These are phyloP conservation scores for Colletotrichum aenigma DNA, from an alignment of 2,329 filamentous ascomycete genomes.

Conservation along the genomic window DNA sequence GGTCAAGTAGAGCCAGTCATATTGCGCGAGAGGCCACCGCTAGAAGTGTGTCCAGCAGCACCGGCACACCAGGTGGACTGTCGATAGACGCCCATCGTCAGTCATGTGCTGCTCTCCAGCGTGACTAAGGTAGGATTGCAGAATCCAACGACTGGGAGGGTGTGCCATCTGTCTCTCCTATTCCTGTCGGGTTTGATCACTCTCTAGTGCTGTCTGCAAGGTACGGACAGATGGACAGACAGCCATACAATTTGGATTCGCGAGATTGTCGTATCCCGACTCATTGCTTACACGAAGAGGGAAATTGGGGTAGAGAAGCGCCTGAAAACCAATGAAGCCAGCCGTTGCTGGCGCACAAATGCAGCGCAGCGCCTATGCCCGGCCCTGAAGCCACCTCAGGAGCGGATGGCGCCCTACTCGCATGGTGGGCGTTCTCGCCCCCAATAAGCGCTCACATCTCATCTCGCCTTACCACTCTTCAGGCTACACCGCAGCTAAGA, in stretches of 20 bases:
- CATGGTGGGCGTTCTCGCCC: not conserved
- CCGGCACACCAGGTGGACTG: not conserved
- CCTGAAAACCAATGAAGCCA: not conserved
- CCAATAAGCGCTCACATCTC: constrained; percentile 12
- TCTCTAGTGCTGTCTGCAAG: not conserved
- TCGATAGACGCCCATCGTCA: not conserved
- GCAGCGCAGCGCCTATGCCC: not conserved
- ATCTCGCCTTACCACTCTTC: not conserved
- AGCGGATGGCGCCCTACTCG: not conserved
- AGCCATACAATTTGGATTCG: not conserved
- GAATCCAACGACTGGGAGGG: not conserved
- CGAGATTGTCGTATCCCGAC: constrained; percentile 1
- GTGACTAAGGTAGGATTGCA: not conserved
- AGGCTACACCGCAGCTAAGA: not conserved
- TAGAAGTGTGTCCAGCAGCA: not conserved
- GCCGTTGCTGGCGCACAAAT: not conserved
- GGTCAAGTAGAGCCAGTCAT: not conserved
- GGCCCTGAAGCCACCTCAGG: not conserved
- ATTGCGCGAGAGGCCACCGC: not conserved
- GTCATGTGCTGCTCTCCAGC: not conserved
- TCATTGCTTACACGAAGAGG: constrained; percentile 1
- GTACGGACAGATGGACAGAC: not conserved
- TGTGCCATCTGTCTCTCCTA: not conserved
- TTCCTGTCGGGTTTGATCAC: not conserved
- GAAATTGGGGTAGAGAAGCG: not conserved